These are phyloP conservation scores for Aspergillus olivimuriae DNA, from an alignment of 495 filamentous ascomycete species.

Conservation along the genomic window DNA sequence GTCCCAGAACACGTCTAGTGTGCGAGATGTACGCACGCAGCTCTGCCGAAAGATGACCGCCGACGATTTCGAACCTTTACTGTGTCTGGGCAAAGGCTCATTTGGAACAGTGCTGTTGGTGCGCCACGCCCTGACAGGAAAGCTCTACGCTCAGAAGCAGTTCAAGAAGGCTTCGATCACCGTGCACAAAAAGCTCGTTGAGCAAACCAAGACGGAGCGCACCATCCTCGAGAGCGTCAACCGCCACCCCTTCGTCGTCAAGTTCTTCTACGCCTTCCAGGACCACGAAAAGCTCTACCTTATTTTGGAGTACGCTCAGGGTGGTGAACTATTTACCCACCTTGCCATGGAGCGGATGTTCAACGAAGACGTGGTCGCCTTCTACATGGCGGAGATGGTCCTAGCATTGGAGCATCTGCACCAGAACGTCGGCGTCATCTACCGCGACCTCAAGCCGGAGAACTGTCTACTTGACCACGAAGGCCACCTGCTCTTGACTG, in stretches of 20 bases:
- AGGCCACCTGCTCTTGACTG: conserved; percentile 89
- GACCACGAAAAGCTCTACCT: conserved; percentile 97
- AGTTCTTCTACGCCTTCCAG: conserved; percentile 96
- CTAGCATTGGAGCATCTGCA: conserved; percentile 91
- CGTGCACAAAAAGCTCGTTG: conserved; percentile 86
- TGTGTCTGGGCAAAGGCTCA: conserved; percentile 93
- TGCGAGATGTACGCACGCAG: conserved; percentile 30
- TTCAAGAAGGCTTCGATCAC: conserved; percentile 92
- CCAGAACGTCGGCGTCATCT: conserved; percentile 84
- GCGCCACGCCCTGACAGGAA: conserved; percentile 77
- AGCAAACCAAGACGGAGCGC: conserved; percentile 96
- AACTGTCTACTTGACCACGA: conserved; percentile 91
- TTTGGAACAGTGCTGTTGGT: conserved; percentile 92
- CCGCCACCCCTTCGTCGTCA: conserved; percentile 93
- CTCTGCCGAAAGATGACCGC: conserved; percentile 79
- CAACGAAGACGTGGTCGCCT: conserved; percentile 75
- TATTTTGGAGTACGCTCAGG: conserved; percentile 97
- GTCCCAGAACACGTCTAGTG: conserved; percentile 15
- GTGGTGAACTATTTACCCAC: conserved; percentile 89
- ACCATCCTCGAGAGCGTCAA: conserved; percentile 91
- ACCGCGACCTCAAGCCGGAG: conserved; percentile 95
- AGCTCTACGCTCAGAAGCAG: conserved; percentile 95
- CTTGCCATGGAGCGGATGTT: conserved; percentile 90
- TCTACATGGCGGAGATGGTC: conserved; percentile 98
- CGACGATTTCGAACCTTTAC: conserved; percentile 82